Conservation (phyloP, 495 filamentous ascomycete species). For the Talaromyces proteolyticus region DNA sequence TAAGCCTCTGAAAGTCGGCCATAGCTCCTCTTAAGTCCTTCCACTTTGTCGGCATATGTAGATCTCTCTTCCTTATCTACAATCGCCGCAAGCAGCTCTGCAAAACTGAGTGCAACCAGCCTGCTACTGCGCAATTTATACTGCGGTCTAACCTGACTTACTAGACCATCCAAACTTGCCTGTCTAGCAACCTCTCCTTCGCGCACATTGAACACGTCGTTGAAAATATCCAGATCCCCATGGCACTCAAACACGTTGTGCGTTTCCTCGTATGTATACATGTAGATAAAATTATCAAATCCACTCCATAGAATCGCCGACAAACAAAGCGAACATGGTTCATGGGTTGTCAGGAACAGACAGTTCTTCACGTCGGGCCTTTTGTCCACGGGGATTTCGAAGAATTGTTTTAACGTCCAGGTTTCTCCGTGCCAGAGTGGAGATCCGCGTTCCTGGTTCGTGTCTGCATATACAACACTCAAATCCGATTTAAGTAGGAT, state of each 20-base stretch:
- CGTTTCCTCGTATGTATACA: slow-evolving; percentile 10
- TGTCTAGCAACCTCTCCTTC: slow-evolving; percentile 2
- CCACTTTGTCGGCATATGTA: not conserved
- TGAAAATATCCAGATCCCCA: slow-evolving; percentile 8
- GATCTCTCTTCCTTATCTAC: not conserved
- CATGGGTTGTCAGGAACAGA: slow-evolving; percentile 8
- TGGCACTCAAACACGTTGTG: slow-evolving; percentile 5
- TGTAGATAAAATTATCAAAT: slow-evolving; percentile 9
- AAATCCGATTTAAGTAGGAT: slow-evolving; percentile 4
- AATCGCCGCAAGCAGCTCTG: not conserved
- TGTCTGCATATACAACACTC: slow-evolving; percentile 4
- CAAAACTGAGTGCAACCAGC: slow-evolving; percentile 6
- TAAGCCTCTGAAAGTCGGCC: slow-evolving; percentile 5
- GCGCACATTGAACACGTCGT: slow-evolving; percentile 8
- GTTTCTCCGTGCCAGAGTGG: slow-evolving; percentile 7
- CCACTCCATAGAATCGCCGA: slow-evolving; percentile 8
- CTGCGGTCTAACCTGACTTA: slow-evolving; percentile 1
- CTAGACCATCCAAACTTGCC: not conserved
- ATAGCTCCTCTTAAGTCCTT: slow-evolving; percentile 2
- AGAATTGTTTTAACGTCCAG: slow-evolving; percentile 7
- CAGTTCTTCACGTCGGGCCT: slow-evolving; percentile 3
- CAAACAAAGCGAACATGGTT: slow-evolving; percentile 9
- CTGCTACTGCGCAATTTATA: slow-evolving; percentile 5
- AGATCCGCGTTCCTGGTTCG: slow-evolving; percentile 6
- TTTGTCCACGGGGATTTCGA: slow-evolving; percentile 2